These are phyloP conservation scores for Irpex sp. DNA, from an alignment of 1,284 basidiomycete genomes.

Conservation along the genomic window DNA sequence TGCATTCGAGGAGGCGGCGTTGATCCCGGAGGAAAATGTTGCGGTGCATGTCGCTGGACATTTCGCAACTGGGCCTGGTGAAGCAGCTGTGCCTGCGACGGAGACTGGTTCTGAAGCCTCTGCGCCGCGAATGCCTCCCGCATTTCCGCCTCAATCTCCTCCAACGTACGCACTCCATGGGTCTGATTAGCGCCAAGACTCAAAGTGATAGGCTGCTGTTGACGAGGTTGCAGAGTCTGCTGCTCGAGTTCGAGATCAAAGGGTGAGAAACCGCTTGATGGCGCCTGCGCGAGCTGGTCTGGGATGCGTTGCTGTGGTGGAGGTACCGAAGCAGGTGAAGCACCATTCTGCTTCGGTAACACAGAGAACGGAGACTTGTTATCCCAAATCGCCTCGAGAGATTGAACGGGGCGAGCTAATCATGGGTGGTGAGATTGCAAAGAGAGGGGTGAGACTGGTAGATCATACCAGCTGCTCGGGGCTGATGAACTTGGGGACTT, in stretches of 20 bases:
- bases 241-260: slow-evolving; percentile 10
- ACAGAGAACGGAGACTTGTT: slow-evolving; percentile 72
- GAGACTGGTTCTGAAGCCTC: slow-evolving; percentile 20
- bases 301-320: slow-evolving; percentile 23
- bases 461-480: slow-evolving; percentile 27
- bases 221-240: slow-evolving; percentile 3
- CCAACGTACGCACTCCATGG: slow-evolving; percentile 67
- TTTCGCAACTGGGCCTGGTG: slow-evolving; percentile 34
- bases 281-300: slow-evolving; percentile 18
- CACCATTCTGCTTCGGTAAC: slow-evolving; percentile 50
- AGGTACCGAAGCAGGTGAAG: not conserved
- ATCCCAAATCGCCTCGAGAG: slow-evolving; percentile 73
- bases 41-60: slow-evolving; percentile 12
- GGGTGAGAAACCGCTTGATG: slow-evolving; percentile 16
- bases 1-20: slow-evolving; percentile 67
- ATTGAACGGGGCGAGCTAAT: slow-evolving; percentile 36
- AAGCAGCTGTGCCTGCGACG: slow-evolving; percentile 14
- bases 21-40: slow-evolving; percentile 16
- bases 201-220: slow-evolving; percentile 17
- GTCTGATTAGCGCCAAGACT: slow-evolving; percentile 19
- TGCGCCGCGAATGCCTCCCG: slow-evolving; percentile 47
- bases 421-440: slow-evolving; percentile 28
- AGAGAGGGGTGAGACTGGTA: slow-evolving; percentile 18
- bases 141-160: slow-evolving; percentile 95
- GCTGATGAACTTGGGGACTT: slow-evolving; percentile 16